Conservation (phyloP, 1,284 basidiomycete genomes). For the Malassezia globosa region DNA sequence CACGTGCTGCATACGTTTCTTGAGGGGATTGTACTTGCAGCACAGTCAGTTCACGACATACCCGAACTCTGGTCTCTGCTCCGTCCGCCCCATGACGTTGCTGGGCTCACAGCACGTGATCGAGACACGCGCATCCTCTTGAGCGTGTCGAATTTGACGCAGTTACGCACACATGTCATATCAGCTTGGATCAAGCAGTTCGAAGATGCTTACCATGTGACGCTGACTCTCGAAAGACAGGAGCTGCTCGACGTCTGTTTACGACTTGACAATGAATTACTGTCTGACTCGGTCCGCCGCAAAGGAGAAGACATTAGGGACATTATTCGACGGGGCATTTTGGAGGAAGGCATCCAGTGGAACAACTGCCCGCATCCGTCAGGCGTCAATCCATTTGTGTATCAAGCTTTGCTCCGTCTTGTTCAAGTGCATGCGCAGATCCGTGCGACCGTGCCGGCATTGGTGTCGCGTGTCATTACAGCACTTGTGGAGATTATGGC, state of each 20-base stretch:
- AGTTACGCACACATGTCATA: constrained; percentile 61
- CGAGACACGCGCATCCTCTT: constrained; percentile 71
- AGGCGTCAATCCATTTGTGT: constrained; percentile 84
- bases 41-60: constrained; percentile 51
- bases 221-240: constrained; percentile 66
- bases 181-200: constrained; percentile 72
- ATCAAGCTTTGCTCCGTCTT: constrained; percentile 71
- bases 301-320: constrained; percentile 60
- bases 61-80: constrained; percentile 22
- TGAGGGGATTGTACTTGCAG: constrained; percentile 74
- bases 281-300: constrained; percentile 72
- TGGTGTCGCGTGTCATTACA: constrained; percentile 71
- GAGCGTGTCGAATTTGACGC: constrained; percentile 76
- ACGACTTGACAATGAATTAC: constrained; percentile 74
- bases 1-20: constrained; percentile 78
- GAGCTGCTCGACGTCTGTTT: constrained; percentile 66
- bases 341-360: constrained; percentile 76
- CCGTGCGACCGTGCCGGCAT: constrained; percentile 60
- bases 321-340: constrained; percentile 67
- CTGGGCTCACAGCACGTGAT: background rate
- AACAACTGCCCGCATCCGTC: constrained; percentile 69
- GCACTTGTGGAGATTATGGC: constrained; percentile 73
- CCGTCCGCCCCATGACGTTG: constrained; percentile 18
- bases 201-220: constrained; percentile 63
- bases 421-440: constrained; percentile 89